Evolutionary conservation across 805 yeast species (phyloP), one percentile per base, ranked within the genome.

Genomic region (Millerozyma miso): DNA sequence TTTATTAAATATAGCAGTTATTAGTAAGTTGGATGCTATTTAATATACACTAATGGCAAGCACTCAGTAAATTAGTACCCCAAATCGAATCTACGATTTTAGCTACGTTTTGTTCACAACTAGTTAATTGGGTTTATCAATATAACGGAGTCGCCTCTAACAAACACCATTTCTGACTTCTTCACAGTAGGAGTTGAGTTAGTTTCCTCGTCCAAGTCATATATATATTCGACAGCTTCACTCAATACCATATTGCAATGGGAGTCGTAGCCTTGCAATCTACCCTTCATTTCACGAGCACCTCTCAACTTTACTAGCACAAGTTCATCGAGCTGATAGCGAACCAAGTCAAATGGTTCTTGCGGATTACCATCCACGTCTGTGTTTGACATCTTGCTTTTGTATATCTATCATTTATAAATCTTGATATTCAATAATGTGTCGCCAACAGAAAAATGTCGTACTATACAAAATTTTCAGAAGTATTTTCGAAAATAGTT

Each of bases 141-240:
- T 39, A 95, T 88, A 35, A 93, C 98, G 2, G 95, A 82, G 65
- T 93, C 99, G n/a, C 99, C 99, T 69, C 99, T 83, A 13, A 93
- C 90, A 66, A 91, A 91, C 35, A 93, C 81, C 89, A 93, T 87
- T 43, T 88, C 96, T 14, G 88, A 77, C 48, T 76, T 74, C 56
- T 81, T 85, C 31, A 67, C 68, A n/a, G 49, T 54, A 2, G 69
- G 67, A n/a, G 47, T 53, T 3, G 73, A 77, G 3, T 74, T 81
- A 26, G 71, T 76, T 10, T 7, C 29, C 13, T 81, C 55, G 32
- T 72, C 71, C 10, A 29, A 26, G 23, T 37, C 39, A 60, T 78
- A 87, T 32, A 90, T 80, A 1, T 85, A 86, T 59, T 93, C 99
- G 42, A 76, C 77, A 5, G 96, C 97, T 55, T 93, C 95, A 52